Evolutionary conservation across 2,329 filamentous ascomycete species (phyloP).

Genomic region (Chrysoporthe cubensis): DNA sequence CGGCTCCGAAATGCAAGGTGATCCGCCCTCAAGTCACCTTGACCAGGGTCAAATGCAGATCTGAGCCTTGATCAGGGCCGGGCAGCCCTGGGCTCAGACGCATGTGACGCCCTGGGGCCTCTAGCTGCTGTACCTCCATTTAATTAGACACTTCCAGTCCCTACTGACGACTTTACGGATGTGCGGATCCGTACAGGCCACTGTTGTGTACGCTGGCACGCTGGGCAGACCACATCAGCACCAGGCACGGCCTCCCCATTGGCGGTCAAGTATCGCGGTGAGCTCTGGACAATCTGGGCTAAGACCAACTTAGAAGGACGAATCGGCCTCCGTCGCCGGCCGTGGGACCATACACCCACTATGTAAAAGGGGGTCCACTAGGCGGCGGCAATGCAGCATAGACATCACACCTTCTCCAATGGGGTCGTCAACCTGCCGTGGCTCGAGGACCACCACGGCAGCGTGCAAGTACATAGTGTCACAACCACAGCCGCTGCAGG

Average conservation of each 20-base stretch:
- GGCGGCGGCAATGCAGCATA: not conserved
- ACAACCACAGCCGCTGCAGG: not conserved
- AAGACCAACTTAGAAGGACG: conserved; percentile 5
- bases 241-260: conserved; percentile 18
- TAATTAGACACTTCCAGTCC: not conserved
- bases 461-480: not conserved
- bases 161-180: not conserved
- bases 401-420: conserved; percentile 19
- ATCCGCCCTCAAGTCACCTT: not conserved
- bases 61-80: not conserved
- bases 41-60: not conserved
- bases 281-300: not conserved
- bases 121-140: not conserved
- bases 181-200: not conserved
- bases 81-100: not conserved
- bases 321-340: conserved; percentile 6
- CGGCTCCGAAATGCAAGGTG: not conserved
- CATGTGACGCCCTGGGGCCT: not conserved
- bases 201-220: not conserved
- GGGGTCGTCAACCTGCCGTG: not conserved
- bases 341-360: not conserved
- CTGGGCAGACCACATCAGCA: not conserved
- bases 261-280: not conserved
- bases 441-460: too few species aligned
- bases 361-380: not conserved